A percentile compares a stretch with the other conserved stretches of the same genome.
phyloP scores from a whole-genome alignment of 805 yeast species.

The Teunomyces stri region DNA sequence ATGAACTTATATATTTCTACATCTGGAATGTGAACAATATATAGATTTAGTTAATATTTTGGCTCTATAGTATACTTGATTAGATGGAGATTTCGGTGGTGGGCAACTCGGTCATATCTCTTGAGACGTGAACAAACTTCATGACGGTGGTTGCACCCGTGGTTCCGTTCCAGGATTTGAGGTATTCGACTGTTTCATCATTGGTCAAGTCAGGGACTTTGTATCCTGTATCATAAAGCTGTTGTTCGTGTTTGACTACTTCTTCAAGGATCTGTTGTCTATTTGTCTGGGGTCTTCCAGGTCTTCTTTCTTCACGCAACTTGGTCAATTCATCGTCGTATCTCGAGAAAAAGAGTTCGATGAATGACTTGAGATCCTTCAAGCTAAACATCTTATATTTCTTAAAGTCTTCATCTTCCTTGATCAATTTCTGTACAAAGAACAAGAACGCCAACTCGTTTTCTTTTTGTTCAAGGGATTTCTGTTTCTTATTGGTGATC shows the following conservation, averaged over 20 bases:
- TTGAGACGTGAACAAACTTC: conserved; percentile 43
- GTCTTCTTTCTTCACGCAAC: conserved; percentile 62
- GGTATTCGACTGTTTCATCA: conserved; percentile 51
- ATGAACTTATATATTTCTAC: not conserved
- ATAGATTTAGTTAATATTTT: not conserved
- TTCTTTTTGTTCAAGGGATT: conserved; percentile 56
- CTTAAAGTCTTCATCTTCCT: conserved; percentile 28
- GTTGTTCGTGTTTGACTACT: conserved; percentile 57
- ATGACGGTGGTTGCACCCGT: conserved; percentile 72
- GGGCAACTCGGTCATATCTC: conserved; percentile 26
- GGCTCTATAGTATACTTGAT: not conserved
- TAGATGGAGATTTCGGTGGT: conserved; percentile 12
- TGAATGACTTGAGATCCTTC: conserved; percentile 59
- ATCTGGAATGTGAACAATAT: conserved; percentile 4
- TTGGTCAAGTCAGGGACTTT: conserved; percentile 71
- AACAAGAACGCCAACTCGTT: conserved; percentile 57
- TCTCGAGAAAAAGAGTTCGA: conserved; percentile 62
- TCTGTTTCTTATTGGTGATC: conserved; percentile 56
- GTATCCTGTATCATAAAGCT: conserved; percentile 66
- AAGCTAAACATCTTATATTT: conserved; percentile 41
- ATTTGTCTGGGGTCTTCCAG: conserved; percentile 81
- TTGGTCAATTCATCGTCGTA: conserved; percentile 73
- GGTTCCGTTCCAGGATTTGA: conserved; percentile 79
- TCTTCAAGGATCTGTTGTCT: conserved; percentile 67
- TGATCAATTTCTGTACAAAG: conserved; percentile 58